Base-by-base conservation (phyloP, 495 filamentous ascomycete genomes). In the Annulohypoxylon stygium region DNA sequence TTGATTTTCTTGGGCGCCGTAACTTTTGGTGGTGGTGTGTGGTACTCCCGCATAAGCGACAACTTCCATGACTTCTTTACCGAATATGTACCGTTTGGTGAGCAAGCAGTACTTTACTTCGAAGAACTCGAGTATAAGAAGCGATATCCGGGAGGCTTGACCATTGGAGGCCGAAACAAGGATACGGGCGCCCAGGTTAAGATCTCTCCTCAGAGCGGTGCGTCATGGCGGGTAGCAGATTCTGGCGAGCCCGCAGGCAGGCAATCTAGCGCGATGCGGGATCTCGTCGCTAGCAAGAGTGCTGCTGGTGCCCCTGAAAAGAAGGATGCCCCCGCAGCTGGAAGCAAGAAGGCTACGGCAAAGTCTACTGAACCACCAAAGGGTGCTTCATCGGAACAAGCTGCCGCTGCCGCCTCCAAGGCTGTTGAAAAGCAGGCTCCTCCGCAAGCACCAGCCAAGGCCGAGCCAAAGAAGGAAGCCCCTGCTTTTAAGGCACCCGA, bases 51-150 rank as follows among this genome's bases (percentile, higher is more conserved):
- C 68, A 89, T 94, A 81, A 96, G 90, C 71, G 96, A 99, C 83
- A 97, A 95, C 81, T 98, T 98, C 86, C 97, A 99, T 79, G 96
- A 99, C 78, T 97, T 98, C 84, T 99, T 99, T 84, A 98, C 97
- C 50, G 95, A 97, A 82, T 99, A 96, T 80, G 82, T 99, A 6
- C 96, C 96, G 2, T 97, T 93, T 67, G 97, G 95, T 61, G 96
- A 99, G 82, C 93, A 97, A 74, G 90, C 90, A 14, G 96, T 99
- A 26, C 88, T 97, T n/a, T 98, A 97, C 83, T 92, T 99, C 67
- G 96, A 99, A 82, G 96, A 99, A 82, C 89, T 93, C 50, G 94
- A 97, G 80, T 98, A 97, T 82, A 90, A 92, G 74, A 93, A 91
- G 80, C 90, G 95, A 20, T 98, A 97, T 84, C 95, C 95, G 36